Conservation (phyloP, 768 basidiomycete species). For the Cyathus striatus region DNA sequence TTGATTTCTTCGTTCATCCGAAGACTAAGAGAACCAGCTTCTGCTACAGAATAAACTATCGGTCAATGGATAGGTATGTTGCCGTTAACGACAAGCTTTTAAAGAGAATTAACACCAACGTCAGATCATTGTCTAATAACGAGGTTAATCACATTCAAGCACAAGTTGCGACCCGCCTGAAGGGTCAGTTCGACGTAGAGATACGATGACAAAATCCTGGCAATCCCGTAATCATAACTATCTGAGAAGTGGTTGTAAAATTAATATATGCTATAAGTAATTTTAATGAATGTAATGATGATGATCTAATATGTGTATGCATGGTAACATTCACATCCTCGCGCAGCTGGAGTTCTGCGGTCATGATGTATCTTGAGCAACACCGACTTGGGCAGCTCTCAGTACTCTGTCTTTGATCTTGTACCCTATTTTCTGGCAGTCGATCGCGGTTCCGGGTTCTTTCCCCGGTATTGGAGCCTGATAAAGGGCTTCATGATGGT, state of each 20-base stretch:
- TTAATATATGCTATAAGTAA: constrained; percentile 9
- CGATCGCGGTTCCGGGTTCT: constrained; percentile 84
- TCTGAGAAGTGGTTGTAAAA: constrained; percentile 3
- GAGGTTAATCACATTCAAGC: constrained; percentile 82
- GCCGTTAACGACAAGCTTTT: neutral
- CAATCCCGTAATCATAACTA: neutral
- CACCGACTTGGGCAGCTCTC: constrained; percentile 95
- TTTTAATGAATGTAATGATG: neutral
- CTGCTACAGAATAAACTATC: constrained; percentile 90
- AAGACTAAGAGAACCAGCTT: constrained; percentile 76
- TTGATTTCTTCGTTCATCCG: constrained; percentile 88
- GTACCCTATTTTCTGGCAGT: constrained; percentile 89
- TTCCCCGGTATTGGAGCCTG: constrained; percentile 89
- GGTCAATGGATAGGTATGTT: constrained; percentile 89
- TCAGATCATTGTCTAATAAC: constrained; percentile 81
- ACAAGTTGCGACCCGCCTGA: constrained; percentile 49
- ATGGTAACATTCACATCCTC: neutral
- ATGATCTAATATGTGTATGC: neutral
- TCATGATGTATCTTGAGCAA: constrained; percentile 66
- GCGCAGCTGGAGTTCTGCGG: constrained; percentile 5
- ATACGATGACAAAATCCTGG: constrained; percentile 54
- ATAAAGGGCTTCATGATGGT: constrained; percentile 91
- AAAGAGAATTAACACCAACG: constrained; percentile 2
- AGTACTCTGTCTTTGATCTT: constrained; percentile 92
- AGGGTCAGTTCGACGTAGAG: constrained; percentile 72